These are phyloP conservation scores for Vachellia collinsii DNA, from an alignment of 306 rosid species.

Conservation along the genomic window DNA sequence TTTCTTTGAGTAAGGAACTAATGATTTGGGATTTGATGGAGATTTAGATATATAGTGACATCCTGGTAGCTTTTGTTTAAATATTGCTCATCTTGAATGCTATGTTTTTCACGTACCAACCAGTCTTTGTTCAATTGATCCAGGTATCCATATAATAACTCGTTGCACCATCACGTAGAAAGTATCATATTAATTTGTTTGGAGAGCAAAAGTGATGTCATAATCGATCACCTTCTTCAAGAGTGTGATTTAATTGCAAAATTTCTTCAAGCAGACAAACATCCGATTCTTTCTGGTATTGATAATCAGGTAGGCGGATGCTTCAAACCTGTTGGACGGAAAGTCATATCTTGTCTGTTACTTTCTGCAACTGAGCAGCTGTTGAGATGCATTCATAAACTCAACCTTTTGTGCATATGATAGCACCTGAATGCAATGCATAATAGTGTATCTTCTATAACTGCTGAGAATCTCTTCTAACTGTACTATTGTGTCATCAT, in stretches of 20 bases:
- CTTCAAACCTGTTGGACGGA: slow-evolving; percentile 32
- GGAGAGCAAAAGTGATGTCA: slow-evolving; percentile 77
- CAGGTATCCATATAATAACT: slow-evolving; percentile 91
- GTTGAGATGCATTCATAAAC: not conserved
- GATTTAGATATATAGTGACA: slow-evolving; percentile 17
- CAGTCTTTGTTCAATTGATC: slow-evolving; percentile 33
- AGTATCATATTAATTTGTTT: slow-evolving; percentile 78
- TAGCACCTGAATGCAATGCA: slow-evolving; percentile 1
- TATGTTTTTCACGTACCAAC: not conserved
- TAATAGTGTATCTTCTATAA: not conserved
- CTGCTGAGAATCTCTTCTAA: slow-evolving; percentile 32
- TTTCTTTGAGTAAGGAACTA: slow-evolving; percentile 85
- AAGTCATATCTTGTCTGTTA: slow-evolving; percentile 2
- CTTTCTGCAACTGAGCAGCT: slow-evolving; percentile 1
- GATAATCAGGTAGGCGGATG: slow-evolving; percentile 58
- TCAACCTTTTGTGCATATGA: slow-evolving; percentile 2
- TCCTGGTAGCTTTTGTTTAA: slow-evolving; percentile 19
- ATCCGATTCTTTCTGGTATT: slow-evolving; percentile 64
- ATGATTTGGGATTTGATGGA: slow-evolving; percentile 6
- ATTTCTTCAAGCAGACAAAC: slow-evolving; percentile 71
- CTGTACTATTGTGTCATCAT: slow-evolving; percentile 36
- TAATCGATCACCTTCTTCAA: slow-evolving; percentile 80
- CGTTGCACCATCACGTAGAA: slow-evolving; percentile 87
- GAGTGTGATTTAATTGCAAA: slow-evolving; percentile 86
- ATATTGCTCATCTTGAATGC: slow-evolving; percentile 19